phyloP scores from a whole-genome alignment of 495 filamentous ascomycete genomes.

The Cudoniella acicularis region DNA sequence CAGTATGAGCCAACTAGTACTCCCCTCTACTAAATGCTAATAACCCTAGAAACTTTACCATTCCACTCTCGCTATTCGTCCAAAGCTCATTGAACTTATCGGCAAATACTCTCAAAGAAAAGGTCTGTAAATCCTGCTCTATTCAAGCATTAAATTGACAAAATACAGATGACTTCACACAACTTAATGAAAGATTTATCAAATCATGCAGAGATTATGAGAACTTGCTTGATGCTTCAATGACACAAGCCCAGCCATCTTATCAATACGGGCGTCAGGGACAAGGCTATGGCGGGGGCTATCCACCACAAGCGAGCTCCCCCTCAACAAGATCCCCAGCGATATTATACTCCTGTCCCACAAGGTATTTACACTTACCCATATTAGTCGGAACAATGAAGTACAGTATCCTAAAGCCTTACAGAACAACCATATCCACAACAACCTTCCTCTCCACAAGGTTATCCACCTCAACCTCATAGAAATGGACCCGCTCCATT shows the following conservation, averaged over 20 bases:
- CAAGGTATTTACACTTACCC: constrained; percentile 39
- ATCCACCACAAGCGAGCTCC: constrained; percentile 45
- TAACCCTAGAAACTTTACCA: constrained; percentile 73
- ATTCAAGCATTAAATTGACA: not conserved
- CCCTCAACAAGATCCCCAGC: constrained; percentile 59
- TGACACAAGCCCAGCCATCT: constrained; percentile 75
- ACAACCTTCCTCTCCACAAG: constrained; percentile 25
- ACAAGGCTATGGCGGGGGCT: constrained; percentile 30
- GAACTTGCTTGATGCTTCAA: constrained; percentile 88
- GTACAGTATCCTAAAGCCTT: constrained; percentile 29
- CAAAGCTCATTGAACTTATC: constrained; percentile 96
- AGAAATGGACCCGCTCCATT: constrained; percentile 36
- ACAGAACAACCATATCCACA: constrained; percentile 29
- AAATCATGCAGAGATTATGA: constrained; percentile 97
- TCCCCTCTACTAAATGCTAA: constrained; percentile 5
- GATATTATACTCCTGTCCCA: constrained; percentile 61
- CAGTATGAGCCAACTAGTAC: constrained; percentile 41
- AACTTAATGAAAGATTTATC: constrained; percentile 98
- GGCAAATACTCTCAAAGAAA: constrained; percentile 99
- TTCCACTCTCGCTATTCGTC: constrained; percentile 86
- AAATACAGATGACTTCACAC: constrained; percentile 84
- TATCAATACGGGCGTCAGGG: constrained; percentile 39
- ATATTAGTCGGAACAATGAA: constrained; percentile 18
- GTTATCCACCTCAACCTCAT: constrained; percentile 25
- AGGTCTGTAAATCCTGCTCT: constrained; percentile 46